Base-by-base conservation (phyloP, 2,329 filamentous ascomycete genomes). In the Trichophyton benhamiae region DNA sequence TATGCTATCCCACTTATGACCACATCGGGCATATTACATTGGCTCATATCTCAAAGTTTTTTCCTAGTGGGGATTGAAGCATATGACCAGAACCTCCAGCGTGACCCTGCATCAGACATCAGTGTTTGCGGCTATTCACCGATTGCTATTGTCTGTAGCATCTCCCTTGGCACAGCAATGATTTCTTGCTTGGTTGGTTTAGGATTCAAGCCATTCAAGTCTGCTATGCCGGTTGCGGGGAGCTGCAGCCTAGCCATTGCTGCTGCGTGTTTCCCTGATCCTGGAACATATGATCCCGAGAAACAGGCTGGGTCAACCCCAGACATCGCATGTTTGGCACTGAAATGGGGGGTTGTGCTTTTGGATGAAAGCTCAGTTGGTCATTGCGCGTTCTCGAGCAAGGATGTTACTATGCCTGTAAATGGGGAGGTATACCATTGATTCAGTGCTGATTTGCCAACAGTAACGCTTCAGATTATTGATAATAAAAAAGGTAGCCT, bases 41-140 rank as follows among this genome's bases (percentile, higher is more conserved):
- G 78, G 78, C 68, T 81, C 3, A 70, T 79, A 2, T 81, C 78
- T 0, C 77, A 79, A 62, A 75, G 73, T 49, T 62, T 80, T 0
- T 81, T 79, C 66, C 20, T 52, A 3, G 46, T 52, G 5, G 41
- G 41, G 15, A 64, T 79, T 0, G 44, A 48, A 48, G 75, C 75
- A 0, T 68, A 73, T 2, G 73, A 77, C 36, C 63, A 63, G 5
- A 58, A 64, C 25, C 65, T 64, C 59, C 60, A 65, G 63, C 8
- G 58, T 38, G 7, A 58, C 64, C 41, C 46, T 27, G 33, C 44
- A 52, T 57, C 41, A 33, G 22, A 33, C n/a, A 20, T 63, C 62
- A 60, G 64, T 22, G 63, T 66, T 1, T 63, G 66, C 25, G 68
- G 67, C 13, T 68, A 68, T 62, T 68, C 64, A 22, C 63, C 63